Base-by-base conservation (phyloP, 2,329 filamentous ascomycete genomes). In the Fusarium sp. region DNA sequence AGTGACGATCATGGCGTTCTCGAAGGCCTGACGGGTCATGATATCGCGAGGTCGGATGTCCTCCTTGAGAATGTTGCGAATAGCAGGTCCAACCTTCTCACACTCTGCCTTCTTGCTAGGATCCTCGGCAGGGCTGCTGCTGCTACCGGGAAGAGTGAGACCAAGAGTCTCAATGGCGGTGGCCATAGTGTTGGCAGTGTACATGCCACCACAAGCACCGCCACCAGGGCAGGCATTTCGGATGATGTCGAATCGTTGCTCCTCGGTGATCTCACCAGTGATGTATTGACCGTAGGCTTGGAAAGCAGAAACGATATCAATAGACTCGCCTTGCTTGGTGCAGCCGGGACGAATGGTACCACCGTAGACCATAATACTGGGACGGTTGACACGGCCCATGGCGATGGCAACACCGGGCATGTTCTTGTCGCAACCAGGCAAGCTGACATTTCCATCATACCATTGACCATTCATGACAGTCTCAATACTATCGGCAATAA, bases 351-450 rank as follows among this genome's bases (percentile, higher is more conserved):
- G 91, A 80, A 98, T 99, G 44, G 93, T 94, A 52, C 96, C 96
- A 75, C 96, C 96, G 79, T 99, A 99, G 33, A 99, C 93, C 96
- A 99, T 99, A 79, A 99, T 87, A 76, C 93, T 94, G 33, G 96
- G 96, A 49, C 96, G 87, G 85, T 99, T 98, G 73, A 98, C 90
- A 75, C 96, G 90, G 40, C 94, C 95, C 93, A 98, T 98, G 61
- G 95, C 96, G 78, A 96, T 96, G 76, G 94, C 84, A 15, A 96
- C 93, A 81, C 93, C 93, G 2, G 94, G 94, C 96, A 99, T 98
- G 85, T 99, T 99, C 90, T 99, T 99, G 88, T 99, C 96, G 83
- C 96, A 99, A 52, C 96, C 96, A 17, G 96, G 96, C 77, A 99
- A 92, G 57, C 94, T 97, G 80, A 99, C 92, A 83, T 98, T 98